phyloP scores from a whole-genome alignment of 441 rosid genomes.

The Populus hybrid region DNA sequence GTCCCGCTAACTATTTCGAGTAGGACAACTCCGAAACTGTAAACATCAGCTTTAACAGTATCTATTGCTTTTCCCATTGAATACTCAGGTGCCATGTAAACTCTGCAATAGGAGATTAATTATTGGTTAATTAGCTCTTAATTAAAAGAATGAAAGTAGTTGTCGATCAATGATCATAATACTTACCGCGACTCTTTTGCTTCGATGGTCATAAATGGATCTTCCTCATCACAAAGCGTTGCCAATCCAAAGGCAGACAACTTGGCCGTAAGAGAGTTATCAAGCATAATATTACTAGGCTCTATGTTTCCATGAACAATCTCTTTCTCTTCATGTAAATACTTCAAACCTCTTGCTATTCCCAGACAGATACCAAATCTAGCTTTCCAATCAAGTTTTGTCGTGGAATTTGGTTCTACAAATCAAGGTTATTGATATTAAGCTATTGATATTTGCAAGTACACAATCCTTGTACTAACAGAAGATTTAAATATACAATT shows the following conservation, averaged over 20 bases:
- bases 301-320: neutral
- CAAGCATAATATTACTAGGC: neutral
- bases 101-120: too few species aligned
- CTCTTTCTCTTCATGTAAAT: neutral
- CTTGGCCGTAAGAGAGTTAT: neutral
- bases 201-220: neutral
- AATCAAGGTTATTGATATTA: too few species aligned
- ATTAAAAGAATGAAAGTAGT: neutral
- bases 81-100: too few species aligned
- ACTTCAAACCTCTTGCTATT: neutral
- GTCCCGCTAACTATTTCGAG: too few species aligned
- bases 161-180: neutral
- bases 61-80: neutral
- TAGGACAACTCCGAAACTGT: neutral
- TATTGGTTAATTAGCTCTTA: too few species aligned
- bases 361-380: constrained; percentile 4
- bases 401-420: too few species aligned
- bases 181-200: neutral
- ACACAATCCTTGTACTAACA: too few species aligned
- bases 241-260: neutral
- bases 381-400: neutral
- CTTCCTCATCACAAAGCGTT: neutral
- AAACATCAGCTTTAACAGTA: constrained; percentile 21
- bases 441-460: too few species aligned
- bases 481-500: too few species aligned